Evolutionary conservation across 352 stramenopile genomes (phyloP), one percentile per base, ranked within the genome.

Genomic region (Aphanomyces invadans): DNA sequence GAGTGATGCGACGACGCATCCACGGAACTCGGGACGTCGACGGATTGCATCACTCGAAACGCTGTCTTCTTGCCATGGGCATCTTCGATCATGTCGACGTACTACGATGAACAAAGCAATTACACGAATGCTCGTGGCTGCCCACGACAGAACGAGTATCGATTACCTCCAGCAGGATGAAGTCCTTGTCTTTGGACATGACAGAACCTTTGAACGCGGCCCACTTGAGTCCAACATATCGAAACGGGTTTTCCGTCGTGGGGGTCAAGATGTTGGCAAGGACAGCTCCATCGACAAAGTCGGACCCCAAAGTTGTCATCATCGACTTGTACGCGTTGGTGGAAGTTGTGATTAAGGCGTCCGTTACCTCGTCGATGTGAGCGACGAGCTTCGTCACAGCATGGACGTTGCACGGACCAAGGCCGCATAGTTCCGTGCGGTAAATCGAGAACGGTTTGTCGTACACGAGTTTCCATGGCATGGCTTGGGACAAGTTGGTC

Each of bases 11-110:
- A n/a, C 9, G 70, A 69, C 46, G 75, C 76, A 45, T 83, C 75
- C 4, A 78, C 76, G 9, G 83, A 64, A 19, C 19, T 48, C 17
- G 51, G 81, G 31, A 89, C 77, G 48, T 89, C 81, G 3, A 94
- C 81, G 2, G 82, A 91, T 71, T 94, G 76, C 80, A 91, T 90
- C 68, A 94, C 81, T 29, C 83, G 81, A 56, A 94, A 90, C 19
- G 83, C 80, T 44, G 84, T 87, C 74, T 90, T 90, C 67, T 90
- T 79, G 25, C 85, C 85, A 66, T 91, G 80, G 17, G 81, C 79
- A 65, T 94, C 83, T 72, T 94, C 85, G 67, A 94, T 88, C 81
- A 94, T 84, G 71, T 92, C 85, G 44, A 94, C 81, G 66, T 94
- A 94, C 76, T 57, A 57, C 1, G 19, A 25, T 26, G 44, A 19